phyloP scores from a whole-genome alignment of 352 stramenopile species.

The Phytophthora uliginosa region DNA sequence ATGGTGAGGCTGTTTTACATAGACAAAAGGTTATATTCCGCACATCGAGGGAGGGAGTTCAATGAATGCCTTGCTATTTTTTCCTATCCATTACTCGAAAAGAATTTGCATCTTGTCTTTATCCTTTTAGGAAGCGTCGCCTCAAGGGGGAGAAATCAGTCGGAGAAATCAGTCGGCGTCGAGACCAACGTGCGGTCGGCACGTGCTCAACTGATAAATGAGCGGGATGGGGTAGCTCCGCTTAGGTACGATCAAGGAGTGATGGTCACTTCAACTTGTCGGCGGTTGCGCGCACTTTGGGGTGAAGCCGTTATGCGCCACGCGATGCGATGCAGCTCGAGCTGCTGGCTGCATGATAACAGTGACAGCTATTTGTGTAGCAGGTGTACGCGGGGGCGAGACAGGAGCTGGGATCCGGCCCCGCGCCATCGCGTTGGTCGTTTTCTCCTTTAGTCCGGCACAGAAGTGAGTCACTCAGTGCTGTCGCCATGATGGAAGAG shows the following conservation, averaged over 20 bases:
- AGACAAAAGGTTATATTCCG: constrained; percentile 54
- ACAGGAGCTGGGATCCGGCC: constrained; percentile 3
- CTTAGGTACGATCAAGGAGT: constrained; percentile 24
- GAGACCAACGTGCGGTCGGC: background rate
- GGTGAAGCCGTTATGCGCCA: constrained; percentile 14
- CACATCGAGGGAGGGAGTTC: constrained; percentile 45
- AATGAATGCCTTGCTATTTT: constrained; percentile 51
- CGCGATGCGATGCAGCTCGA: constrained; percentile 7
- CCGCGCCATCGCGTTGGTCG: background rate
- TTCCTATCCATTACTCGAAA: constrained; percentile 16
- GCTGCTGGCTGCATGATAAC: background rate
- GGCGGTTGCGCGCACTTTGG: constrained; percentile 12
- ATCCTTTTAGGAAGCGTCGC: background rate
- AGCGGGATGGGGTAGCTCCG: background rate
- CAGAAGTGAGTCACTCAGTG: background rate
- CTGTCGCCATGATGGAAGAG: constrained; percentile 28
- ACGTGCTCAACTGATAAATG: background rate
- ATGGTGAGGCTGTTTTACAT: constrained; percentile 57
- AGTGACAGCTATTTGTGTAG: constrained; percentile 26
- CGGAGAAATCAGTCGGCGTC: background rate
- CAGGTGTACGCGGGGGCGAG: background rate
- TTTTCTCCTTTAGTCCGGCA: constrained; percentile 12
- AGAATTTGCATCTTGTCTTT: background rate
- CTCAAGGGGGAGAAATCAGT: background rate
- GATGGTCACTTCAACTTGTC: constrained; percentile 39